Percentiles rank a stretch among this genome's conserved stretches.
These are phyloP conservation scores for Chytridium lagenaria DNA, from an alignment of 371 early-diverging fungal species.

Conservation along the genomic window DNA sequence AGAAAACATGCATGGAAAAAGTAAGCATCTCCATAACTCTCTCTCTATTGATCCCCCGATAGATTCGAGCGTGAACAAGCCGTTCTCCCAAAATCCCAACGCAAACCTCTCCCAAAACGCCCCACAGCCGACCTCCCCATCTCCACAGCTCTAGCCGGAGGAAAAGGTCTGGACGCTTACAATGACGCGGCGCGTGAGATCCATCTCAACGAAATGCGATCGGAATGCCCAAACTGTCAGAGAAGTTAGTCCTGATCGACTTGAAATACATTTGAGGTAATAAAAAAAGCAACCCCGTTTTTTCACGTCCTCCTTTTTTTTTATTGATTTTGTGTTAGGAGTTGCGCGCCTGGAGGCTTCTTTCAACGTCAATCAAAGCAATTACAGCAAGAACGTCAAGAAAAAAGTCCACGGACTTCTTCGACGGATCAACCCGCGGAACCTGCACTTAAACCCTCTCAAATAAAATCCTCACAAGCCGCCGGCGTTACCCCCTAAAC, in stretches of 20 bases:
- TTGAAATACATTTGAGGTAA: constrained; percentile 37
- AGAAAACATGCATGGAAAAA: constrained; percentile 28
- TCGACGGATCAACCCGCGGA: background rate
- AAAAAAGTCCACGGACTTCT: constrained; percentile 4
- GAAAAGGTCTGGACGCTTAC: constrained; percentile 20
- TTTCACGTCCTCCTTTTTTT: background rate
- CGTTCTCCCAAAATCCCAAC: constrained; percentile 27
- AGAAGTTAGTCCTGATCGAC: constrained; percentile 22
- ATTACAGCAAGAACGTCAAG: constrained; percentile 1
- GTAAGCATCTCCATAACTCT: background rate
- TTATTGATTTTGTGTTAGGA: background rate
- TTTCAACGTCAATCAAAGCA: constrained; percentile 25
- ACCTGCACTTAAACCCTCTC: no score
- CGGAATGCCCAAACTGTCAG: constrained; percentile 31
- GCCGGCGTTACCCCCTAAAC: background rate
- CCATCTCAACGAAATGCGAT: constrained; percentile 20
- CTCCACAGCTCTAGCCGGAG: background rate
- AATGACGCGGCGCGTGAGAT: constrained; percentile 31
- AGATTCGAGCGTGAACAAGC: constrained; percentile 30
- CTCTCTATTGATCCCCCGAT: background rate
- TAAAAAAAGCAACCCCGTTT: no score
- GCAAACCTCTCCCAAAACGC: constrained; percentile 25
- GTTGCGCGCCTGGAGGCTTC: constrained; percentile 33
- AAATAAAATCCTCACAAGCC: no score
- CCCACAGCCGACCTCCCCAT: constrained; percentile 21